Conservation (phyloP, 805 yeast species). For the Kazachstania africana region DNA sequence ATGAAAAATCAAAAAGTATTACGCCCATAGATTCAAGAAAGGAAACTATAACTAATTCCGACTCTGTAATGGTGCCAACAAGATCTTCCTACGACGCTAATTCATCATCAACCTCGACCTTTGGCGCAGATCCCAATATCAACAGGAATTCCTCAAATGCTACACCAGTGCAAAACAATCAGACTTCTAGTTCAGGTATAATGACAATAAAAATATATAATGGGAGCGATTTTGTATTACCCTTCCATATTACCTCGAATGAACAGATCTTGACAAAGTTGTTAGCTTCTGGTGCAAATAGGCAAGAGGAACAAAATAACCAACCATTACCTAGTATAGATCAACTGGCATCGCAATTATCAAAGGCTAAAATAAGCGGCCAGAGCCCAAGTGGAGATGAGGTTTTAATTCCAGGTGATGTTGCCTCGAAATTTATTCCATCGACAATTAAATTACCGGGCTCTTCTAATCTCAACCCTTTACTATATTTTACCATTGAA, state of each 20-base stretch:
- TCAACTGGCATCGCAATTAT: constrained; percentile 17
- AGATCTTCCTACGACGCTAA: constrained; percentile 17
- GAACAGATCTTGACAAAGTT: constrained; percentile 52
- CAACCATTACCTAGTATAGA: constrained; percentile 11
- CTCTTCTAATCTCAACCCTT: constrained; percentile 44
- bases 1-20: constrained; percentile 6
- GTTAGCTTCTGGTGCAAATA: constrained; percentile 40
- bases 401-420: constrained; percentile 22
- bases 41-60: constrained; percentile 21
- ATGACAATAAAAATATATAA: constrained; percentile 68
- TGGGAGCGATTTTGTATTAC: constrained; percentile 56
- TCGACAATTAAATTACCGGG: constrained; percentile 45
- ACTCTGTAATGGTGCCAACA: constrained; percentile 18
- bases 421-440: constrained; percentile 32
- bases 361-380: constrained; percentile 16
- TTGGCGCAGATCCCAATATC: constrained; percentile 2
- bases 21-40: no score
- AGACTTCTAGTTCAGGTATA: constrained; percentile 38
- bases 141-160: constrained; percentile 1
- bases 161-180: constrained; percentile 6
- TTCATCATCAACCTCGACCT: constrained; percentile 15
- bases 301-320: constrained; percentile 4
- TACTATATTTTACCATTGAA: constrained; percentile 79
- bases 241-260: constrained; percentile 57
- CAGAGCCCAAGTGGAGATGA: constrained; percentile 28